Percentiles rank a stretch among this genome's conserved stretches.
These are phyloP conservation scores for Sarocladiaceae sp. DNA, from an alignment of 2,329 filamentous ascomycete genomes.

Conservation along the genomic window DNA sequence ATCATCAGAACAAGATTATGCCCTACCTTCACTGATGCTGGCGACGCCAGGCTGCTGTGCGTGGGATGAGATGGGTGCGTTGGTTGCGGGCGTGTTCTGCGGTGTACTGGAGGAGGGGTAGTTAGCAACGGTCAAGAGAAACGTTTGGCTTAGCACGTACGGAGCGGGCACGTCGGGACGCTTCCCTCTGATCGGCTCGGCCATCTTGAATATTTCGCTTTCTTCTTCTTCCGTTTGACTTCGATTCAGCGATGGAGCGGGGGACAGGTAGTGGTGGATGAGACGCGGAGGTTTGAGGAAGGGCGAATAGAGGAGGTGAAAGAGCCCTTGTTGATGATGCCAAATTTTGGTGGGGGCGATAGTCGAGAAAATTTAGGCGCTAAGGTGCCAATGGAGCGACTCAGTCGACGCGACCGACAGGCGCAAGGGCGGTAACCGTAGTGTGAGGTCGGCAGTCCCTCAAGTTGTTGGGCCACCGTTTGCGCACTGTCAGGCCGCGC, in stretches of 20 bases:
- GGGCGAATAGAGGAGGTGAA: slow-evolving; percentile 22
- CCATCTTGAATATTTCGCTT: slow-evolving; percentile 46
- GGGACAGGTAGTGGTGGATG: slow-evolving; percentile 17
- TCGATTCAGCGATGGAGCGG: slow-evolving; percentile 18
- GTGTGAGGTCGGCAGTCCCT: background rate
- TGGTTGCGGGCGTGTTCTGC: slow-evolving; percentile 94
- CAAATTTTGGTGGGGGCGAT: slow-evolving; percentile 36
- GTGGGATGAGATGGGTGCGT: slow-evolving; percentile 95
- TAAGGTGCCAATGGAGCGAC: slow-evolving; percentile 2
- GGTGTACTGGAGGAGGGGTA: slow-evolving; percentile 68
- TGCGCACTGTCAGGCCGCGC: slow-evolving; percentile 3
- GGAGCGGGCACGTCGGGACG: slow-evolving; percentile 54
- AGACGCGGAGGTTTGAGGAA: slow-evolving; percentile 20
- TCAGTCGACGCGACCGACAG: slow-evolving; percentile 4
- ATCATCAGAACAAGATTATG: background rate
- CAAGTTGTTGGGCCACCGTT: slow-evolving; percentile 6
- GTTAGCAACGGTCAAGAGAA: slow-evolving; percentile 24
- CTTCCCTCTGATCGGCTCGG: slow-evolving; percentile 62
- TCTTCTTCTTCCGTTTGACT: too few species aligned
- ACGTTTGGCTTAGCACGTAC: slow-evolving; percentile 38
- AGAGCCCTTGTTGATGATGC: slow-evolving; percentile 24
- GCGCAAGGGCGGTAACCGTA: background rate
- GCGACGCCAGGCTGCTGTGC: slow-evolving; percentile 91
- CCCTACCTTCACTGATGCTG: slow-evolving; percentile 86
- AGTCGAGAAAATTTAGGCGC: slow-evolving; percentile 30